Percentiles rank a stretch among this genome's conserved stretches.
Evolutionary conservation across 75 land plant species (phyloP).

Genomic region (Cunninghamia lanceolata): DNA sequence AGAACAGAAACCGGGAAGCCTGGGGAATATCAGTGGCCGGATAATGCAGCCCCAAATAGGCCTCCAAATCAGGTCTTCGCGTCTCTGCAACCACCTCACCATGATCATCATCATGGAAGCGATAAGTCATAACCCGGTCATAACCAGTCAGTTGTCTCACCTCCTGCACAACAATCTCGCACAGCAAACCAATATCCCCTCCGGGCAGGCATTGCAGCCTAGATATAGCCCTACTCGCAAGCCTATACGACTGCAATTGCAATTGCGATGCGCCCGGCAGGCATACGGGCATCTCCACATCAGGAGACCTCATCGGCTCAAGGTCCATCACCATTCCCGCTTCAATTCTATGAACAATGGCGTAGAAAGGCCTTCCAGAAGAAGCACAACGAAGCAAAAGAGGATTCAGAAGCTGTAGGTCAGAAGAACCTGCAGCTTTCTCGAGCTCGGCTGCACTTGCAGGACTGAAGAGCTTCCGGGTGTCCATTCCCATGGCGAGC

Average conservation of each 20-base stretch:
- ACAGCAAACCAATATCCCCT: conserved; percentile 69
- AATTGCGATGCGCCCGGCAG: conserved; percentile 41
- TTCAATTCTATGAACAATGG: conserved; percentile 71
- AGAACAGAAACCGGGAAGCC: conserved; percentile 83
- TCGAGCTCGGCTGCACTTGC: conserved; percentile 56
- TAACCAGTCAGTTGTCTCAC: conserved; percentile 82
- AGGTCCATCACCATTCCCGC: conserved; percentile 75
- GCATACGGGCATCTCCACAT: conserved; percentile 41
- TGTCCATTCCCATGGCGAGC: conserved; percentile 70
- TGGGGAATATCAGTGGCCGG: conserved; percentile 94
- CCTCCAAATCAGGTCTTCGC: conserved; percentile 58
- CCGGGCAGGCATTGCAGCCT: conserved; percentile 68
- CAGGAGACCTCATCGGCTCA: conserved; percentile 63
- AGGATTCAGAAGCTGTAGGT: conserved; percentile 65
- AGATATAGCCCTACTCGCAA: conserved; percentile 76
- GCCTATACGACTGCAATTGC: conserved; percentile 62
- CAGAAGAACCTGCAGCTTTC: conserved; percentile 56
- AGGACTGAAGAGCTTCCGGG: conserved; percentile 52
- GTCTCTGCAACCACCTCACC: conserved; percentile 92
- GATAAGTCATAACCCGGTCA: conserved; percentile 88
- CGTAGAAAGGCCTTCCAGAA: conserved; percentile 79
- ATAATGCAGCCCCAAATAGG: conserved; percentile 86
- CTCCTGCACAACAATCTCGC: conserved; percentile 76
- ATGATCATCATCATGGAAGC: conserved; percentile 92
- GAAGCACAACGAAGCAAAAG: conserved; percentile 49